Evolutionary conservation across 805 yeast genomes (phyloP).

Genomic region (Candida andamanensis): DNA sequence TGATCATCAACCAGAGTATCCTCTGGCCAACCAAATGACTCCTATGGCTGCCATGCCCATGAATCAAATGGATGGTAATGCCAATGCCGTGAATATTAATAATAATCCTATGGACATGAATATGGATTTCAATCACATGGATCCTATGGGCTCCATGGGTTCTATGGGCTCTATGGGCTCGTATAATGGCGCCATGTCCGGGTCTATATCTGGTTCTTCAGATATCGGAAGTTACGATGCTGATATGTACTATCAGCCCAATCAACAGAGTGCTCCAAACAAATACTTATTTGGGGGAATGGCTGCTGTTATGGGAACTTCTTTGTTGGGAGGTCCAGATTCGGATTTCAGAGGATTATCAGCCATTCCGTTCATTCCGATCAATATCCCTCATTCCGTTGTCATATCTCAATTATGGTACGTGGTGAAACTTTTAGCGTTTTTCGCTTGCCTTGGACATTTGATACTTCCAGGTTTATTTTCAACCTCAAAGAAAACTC

Average conservation of each 20-base stretch:
- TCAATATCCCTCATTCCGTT: slow-evolving; percentile 12
- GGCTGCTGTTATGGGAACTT: slow-evolving; percentile 60
- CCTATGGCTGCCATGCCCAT: neutral
- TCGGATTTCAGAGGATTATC: slow-evolving; percentile 43
- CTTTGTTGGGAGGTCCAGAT: slow-evolving; percentile 44
- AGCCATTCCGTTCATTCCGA: slow-evolving; percentile 38
- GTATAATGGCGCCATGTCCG: neutral
- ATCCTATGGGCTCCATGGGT: neutral
- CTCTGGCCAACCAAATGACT: neutral
- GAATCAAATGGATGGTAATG: neutral
- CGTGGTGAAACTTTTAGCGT: slow-evolving; percentile 19
- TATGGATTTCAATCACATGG: neutral
- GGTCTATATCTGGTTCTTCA: slow-evolving; percentile 1
- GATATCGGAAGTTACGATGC: slow-evolving; percentile 3
- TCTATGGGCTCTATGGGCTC: neutral
- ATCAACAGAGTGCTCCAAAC: slow-evolving; percentile 27
- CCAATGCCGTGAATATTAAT: too few relatives aligned
- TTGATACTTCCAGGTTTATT: slow-evolving; percentile 13
- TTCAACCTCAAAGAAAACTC: neutral
- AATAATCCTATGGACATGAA: neutral
- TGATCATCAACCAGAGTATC: slow-evolving; percentile 14
- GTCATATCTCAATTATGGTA: slow-evolving; percentile 19
- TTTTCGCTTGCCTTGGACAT: slow-evolving; percentile 16
- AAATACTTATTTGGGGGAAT: slow-evolving; percentile 59
- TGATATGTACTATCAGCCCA: slow-evolving; percentile 3